A percentile compares a stretch with the other conserved stretches of the same genome.
Conservation (phyloP, 306 rosid species). For the Trifolium repens region DNA sequence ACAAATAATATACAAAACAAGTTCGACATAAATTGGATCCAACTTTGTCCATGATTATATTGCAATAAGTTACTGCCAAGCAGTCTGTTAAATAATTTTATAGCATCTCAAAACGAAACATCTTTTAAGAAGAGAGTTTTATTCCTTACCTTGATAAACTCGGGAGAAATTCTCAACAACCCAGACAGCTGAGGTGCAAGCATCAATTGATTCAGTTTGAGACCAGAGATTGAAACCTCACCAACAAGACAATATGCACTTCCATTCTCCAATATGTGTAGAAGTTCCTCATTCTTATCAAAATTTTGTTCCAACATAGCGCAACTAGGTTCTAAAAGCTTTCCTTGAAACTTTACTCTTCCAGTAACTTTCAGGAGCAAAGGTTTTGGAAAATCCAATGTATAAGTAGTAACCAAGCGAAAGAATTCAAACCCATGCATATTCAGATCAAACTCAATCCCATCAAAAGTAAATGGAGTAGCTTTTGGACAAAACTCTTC, state of each 20-base stretch:
- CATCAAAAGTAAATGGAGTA: constrained; percentile 66
- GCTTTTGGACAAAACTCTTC: constrained; percentile 49
- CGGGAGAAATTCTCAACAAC: constrained; percentile 63
- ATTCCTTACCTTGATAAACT: constrained; percentile 70
- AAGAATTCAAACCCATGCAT: constrained; percentile 89
- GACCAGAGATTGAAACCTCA: constrained; percentile 77
- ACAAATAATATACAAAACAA: too few species aligned
- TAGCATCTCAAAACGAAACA: background rate
- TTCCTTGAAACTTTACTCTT: constrained; percentile 83
- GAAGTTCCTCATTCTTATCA: constrained; percentile 48
- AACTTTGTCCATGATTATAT: background rate
- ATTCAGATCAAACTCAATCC: constrained; percentile 83
- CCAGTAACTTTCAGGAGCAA: constrained; percentile 61
- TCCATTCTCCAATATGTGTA: constrained; percentile 49
- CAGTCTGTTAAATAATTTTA: background rate
- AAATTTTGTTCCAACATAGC: constrained; percentile 51
- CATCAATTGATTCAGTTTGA: constrained; percentile 88
- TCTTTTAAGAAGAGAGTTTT: constrained; percentile 15
- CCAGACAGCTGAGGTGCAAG: constrained; percentile 91
- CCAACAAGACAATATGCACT: constrained; percentile 66
- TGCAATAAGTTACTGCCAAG: background rate
- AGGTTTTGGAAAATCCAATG: constrained; percentile 83
- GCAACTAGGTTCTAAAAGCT: constrained; percentile 61
- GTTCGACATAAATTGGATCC: too few species aligned
- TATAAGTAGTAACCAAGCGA: constrained; percentile 65